phyloP scores from a whole-genome alignment of 805 yeast species.

The Sungouiozyma ichnusensis region DNA sequence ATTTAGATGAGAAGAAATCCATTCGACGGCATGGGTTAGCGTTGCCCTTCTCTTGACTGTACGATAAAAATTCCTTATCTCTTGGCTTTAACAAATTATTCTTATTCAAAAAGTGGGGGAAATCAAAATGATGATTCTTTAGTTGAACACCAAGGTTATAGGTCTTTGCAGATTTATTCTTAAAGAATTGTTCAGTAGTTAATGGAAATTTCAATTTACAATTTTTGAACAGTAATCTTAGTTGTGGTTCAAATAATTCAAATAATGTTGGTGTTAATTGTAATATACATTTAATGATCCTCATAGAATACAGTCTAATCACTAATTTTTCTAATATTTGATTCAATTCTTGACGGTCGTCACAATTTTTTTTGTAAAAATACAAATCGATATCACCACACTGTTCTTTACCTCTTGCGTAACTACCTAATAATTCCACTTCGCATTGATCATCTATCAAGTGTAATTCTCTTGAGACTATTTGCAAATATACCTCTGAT shows the following conservation, averaged over 20 bases:
- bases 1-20: conserved; percentile 24
- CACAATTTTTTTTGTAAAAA: conserved; percentile 19
- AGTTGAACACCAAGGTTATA: conserved; percentile 17
- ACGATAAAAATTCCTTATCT: conserved; percentile 15
- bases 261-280: conserved; percentile 11
- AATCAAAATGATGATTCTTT: not conserved
- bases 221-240: conserved; percentile 8
- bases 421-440: conserved; percentile 26
- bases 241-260: conserved; percentile 4
- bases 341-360: conserved; percentile 15
- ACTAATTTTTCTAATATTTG: conserved; percentile 14
- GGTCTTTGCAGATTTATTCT: conserved; percentile 9
- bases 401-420: conserved; percentile 14
- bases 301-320: conserved; percentile 9
- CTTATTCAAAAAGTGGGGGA: not conserved
- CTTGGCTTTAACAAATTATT: not conserved
- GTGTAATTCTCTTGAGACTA: conserved; percentile 10
- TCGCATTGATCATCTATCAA: conserved; percentile 11
- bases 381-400: conserved; percentile 28
- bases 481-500: conserved; percentile 14
- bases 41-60: conserved; percentile 5
- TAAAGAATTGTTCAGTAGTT: not conserved
- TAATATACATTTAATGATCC: conserved; percentile 20
- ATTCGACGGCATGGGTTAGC: conserved; percentile 20
- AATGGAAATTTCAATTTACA: conserved; percentile 5